These are phyloP conservation scores for Globisporangium lucens DNA, from an alignment of 352 stramenopile species.

Conservation along the genomic window DNA sequence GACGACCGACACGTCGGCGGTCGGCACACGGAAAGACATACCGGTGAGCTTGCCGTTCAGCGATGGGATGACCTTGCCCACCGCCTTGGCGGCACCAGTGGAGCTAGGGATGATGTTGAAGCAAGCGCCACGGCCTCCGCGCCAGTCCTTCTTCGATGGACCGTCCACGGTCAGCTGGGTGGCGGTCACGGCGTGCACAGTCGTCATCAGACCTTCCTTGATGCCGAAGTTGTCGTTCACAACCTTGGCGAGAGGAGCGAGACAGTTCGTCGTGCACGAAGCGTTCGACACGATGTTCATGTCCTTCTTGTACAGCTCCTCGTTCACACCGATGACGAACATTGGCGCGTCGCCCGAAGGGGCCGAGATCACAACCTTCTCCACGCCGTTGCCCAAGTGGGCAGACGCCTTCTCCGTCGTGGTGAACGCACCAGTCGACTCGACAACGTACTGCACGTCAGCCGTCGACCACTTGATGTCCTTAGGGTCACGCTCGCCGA, in stretches of 20 bases:
- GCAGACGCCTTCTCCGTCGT: constrained; percentile 89
- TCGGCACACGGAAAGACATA: constrained; percentile 92
- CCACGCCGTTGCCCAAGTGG: constrained; percentile 92
- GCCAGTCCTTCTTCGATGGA: constrained; percentile 98
- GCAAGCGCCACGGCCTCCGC: constrained; percentile 94
- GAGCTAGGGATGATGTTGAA: constrained; percentile 99
- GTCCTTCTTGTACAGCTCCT: constrained; percentile 91
- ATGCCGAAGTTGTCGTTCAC: constrained; percentile 99
- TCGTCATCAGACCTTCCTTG: constrained; percentile 98
- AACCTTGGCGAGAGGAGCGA: constrained; percentile 97
- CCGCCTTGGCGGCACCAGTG: constrained; percentile 97
- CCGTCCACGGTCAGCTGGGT: constrained; percentile 98
- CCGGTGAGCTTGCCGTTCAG: constrained; percentile 92
- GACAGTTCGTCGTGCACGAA: constrained; percentile 99
- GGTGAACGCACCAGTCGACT: constrained; percentile 81
- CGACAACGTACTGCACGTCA: constrained; percentile 94
- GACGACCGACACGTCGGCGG: constrained; percentile 87
- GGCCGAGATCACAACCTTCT: constrained; percentile 98
- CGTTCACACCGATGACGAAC: constrained; percentile 99
- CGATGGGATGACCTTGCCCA: constrained; percentile 97
- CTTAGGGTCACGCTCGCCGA: constrained; percentile 91
- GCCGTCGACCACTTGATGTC: constrained; percentile 92
- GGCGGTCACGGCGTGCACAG: constrained; percentile 97
- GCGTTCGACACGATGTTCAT: constrained; percentile 98
- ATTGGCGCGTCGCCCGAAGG: constrained; percentile 97